Conservation (phyloP, 139 green algal genomes). For the Chlorella sp. region DNA sequence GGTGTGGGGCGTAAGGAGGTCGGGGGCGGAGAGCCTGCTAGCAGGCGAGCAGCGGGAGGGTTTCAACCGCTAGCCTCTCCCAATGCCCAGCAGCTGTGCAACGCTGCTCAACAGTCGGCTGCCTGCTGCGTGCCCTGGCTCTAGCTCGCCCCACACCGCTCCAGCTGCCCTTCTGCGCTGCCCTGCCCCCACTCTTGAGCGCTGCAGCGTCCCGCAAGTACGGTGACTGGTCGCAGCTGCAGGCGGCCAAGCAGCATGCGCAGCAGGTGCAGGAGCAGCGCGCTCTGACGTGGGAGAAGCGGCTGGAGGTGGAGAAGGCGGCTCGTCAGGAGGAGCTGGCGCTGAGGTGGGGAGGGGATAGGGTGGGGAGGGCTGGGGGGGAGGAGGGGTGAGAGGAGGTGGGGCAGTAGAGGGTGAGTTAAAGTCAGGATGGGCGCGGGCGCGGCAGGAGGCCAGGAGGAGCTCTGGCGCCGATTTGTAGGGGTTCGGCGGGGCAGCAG, state of each 20-base stretch:
- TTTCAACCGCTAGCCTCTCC: too few relatives aligned
- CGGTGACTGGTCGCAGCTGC: not conserved
- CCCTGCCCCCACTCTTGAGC: not conserved
- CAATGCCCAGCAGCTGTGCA: too few relatives aligned
- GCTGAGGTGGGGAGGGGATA: not conserved
- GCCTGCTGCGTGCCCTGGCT: not conserved
- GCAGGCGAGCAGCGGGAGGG: too few relatives aligned
- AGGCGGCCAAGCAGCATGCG: not conserved
- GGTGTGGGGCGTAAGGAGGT: too few relatives aligned
- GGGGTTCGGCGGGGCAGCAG: too few relatives aligned
- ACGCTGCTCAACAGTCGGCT: too few relatives aligned
- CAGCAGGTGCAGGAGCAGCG: not conserved
- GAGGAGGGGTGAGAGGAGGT: not conserved
- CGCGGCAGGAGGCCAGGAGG: not conserved
- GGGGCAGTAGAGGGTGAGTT: too few relatives aligned
- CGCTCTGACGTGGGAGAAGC: not conserved
- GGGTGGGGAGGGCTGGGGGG: not conserved
- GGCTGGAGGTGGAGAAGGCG: too few relatives aligned
- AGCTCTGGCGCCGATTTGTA: not conserved
- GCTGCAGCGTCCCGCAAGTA: not conserved
- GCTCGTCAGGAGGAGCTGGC: constrained; percentile 3
- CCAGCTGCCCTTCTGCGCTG: too few relatives aligned
- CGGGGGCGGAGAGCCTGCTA: too few relatives aligned
- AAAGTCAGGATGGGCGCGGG: too few relatives aligned
- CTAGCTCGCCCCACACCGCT: not conserved